phyloP scores from a whole-genome alignment of 1,284 basidiomycete species.

The Ceratobasidium sp. region DNA sequence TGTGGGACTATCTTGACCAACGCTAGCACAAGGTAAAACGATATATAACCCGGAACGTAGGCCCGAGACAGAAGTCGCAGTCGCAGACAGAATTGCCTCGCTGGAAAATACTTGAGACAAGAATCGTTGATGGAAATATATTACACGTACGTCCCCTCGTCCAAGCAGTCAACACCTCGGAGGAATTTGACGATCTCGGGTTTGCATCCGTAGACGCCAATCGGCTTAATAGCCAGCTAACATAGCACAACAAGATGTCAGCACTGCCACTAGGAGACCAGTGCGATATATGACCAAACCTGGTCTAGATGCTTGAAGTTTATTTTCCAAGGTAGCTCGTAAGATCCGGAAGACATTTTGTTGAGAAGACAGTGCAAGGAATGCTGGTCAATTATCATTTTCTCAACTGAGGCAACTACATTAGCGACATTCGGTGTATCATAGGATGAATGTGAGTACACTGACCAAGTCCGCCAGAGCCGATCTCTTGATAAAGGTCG shows the following conservation, averaged over 20 bases:
- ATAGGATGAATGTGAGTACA: no score
- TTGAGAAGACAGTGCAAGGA: slow-evolving; percentile 33
- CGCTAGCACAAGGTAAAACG: neutral
- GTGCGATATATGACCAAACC: slow-evolving; percentile 13
- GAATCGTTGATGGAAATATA: no score
- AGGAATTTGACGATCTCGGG: slow-evolving; percentile 65
- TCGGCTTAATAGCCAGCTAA: slow-evolving; percentile 60
- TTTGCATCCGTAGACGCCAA: slow-evolving; percentile 71
- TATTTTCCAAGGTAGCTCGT: slow-evolving; percentile 23
- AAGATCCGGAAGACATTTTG: slow-evolving; percentile 24
- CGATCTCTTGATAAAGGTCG: slow-evolving; percentile 48
- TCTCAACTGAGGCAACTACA: slow-evolving; percentile 17
- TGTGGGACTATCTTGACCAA: neutral
- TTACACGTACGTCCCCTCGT: slow-evolving; percentile 9
- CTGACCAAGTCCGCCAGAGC: slow-evolving; percentile 35
- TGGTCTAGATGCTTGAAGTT: slow-evolving; percentile 24
- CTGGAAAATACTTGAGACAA: no score
- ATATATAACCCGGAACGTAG: slow-evolving; percentile 69
- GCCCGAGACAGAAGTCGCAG: slow-evolving; percentile 15
- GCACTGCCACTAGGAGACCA: neutral
- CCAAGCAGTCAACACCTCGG: slow-evolving; percentile 2
- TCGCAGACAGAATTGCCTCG: no score
- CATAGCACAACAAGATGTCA: slow-evolving; percentile 48
- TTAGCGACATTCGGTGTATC: no score
- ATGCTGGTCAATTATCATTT: slow-evolving; percentile 45